Evolutionary conservation across 345 rosid genomes (phyloP).

Genomic region (Hirschfeldia incana): DNA sequence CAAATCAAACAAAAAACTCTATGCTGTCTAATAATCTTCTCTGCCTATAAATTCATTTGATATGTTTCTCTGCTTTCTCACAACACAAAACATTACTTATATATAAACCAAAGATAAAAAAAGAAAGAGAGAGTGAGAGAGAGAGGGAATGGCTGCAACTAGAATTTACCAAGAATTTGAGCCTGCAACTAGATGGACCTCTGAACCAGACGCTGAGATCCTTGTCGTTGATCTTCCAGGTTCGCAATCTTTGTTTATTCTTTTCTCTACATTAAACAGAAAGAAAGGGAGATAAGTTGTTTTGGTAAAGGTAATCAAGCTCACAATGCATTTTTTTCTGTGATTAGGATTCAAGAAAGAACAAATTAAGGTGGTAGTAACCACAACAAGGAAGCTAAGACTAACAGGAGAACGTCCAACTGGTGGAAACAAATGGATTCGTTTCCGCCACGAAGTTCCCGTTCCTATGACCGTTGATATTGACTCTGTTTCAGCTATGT

Average conservation of each 20-base stretch:
- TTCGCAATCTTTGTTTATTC: conserved; percentile 4
- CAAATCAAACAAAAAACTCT: conserved; percentile 26
- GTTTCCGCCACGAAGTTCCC: conserved; percentile 35
- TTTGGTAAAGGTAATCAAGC: not conserved
- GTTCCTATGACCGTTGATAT: conserved; percentile 31
- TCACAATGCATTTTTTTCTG: conserved; percentile 20
- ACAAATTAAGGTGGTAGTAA: conserved; percentile 37
- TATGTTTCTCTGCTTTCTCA: conserved; percentile 25
- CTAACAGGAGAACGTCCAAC: conserved; percentile 40
- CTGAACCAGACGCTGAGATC: conserved; percentile 37
- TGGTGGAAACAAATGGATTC: conserved; percentile 43
- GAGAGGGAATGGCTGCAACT: conserved; percentile 29
- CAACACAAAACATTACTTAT: conserved; percentile 22
- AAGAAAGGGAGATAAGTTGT: not conserved
- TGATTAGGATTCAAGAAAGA: conserved; percentile 43
- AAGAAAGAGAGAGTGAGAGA: not conserved
- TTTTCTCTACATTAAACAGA: conserved; percentile 6
- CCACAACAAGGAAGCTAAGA: conserved; percentile 36
- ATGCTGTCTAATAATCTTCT: conserved; percentile 20
- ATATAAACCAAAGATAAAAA: conserved; percentile 11
- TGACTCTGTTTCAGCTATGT: conserved; percentile 38
- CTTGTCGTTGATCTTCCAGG: conserved; percentile 46
- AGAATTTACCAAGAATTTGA: conserved; percentile 37
- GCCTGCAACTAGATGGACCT: conserved; percentile 39
- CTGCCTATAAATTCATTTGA: conserved; percentile 30